A percentile compares a stretch with the other conserved stretches of the same genome.
These are phyloP conservation scores for Diplodia sapinea DNA, from an alignment of 2,329 filamentous ascomycete species.

Conservation along the genomic window DNA sequence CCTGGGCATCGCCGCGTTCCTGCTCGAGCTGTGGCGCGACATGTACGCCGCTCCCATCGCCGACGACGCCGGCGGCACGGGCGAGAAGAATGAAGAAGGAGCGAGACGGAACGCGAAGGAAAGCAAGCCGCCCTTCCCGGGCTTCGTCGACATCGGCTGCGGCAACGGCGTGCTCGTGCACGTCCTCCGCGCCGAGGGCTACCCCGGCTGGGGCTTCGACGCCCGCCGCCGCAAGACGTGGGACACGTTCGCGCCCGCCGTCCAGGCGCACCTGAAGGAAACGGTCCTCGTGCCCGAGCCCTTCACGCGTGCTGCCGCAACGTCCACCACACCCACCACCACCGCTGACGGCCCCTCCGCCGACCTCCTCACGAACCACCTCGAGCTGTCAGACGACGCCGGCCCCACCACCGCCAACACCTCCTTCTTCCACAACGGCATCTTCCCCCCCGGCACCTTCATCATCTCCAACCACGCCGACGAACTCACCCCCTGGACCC, in stretches of 20 bases:
- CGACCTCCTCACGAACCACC: neutral
- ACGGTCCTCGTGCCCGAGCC: constrained; percentile 65
- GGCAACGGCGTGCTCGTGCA: constrained; percentile 91
- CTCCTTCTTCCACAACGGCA: constrained; percentile 59
- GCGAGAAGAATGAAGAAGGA: constrained; percentile 24
- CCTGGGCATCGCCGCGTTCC: constrained; percentile 84
- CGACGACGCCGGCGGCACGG: neutral
- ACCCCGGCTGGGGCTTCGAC: constrained; percentile 87
- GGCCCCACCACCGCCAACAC: neutral
- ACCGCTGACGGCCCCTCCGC: neutral
- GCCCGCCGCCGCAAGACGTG: constrained; percentile 86
- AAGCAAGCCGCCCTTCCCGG: constrained; percentile 65
- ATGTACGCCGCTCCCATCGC: constrained; percentile 66
- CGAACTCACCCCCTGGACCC: constrained; percentile 95
- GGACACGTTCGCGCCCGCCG: constrained; percentile 67
- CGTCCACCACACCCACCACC: no score
- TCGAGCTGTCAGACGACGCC: neutral
- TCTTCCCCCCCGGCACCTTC: constrained; percentile 77
- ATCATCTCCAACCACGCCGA: constrained; percentile 98
- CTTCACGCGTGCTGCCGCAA: constrained; percentile 37
- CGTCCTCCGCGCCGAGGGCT: constrained; percentile 81
- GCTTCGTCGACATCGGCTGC: constrained; percentile 95
- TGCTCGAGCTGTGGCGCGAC: constrained; percentile 87
- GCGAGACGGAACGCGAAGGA: neutral
- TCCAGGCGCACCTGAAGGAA: constrained; percentile 61